A percentile compares a stretch with the other conserved stretches of the same genome.
These are phyloP conservation scores for Colletotrichum filicis DNA, from an alignment of 2,329 filamentous ascomycete species.

Conservation along the genomic window DNA sequence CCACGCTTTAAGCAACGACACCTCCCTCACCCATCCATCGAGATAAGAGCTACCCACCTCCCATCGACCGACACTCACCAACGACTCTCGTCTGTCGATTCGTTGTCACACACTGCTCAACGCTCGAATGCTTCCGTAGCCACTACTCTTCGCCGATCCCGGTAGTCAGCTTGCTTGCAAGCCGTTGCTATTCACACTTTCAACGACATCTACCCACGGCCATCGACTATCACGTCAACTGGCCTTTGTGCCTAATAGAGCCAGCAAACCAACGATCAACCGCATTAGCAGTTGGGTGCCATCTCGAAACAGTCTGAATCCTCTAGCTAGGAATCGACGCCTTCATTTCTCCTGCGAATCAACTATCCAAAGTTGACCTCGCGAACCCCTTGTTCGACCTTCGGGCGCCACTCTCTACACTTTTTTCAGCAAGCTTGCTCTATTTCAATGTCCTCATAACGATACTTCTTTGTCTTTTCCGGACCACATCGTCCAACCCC, in stretches of 20 bases:
- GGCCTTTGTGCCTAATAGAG: constrained; percentile 26
- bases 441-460: constrained; percentile 57
- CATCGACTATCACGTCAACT: background rate
- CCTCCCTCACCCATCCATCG: background rate
- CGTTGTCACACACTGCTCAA: constrained; percentile 4
- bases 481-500: constrained; percentile 28
- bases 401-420: constrained; percentile 17
- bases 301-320: background rate
- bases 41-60: constrained; percentile 12
- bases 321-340: constrained; percentile 43
- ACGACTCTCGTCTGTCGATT: constrained; percentile 9
- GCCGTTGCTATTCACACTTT: constrained; percentile 27
- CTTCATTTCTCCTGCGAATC: constrained; percentile 31
- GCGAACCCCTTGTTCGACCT: constrained; percentile 14
- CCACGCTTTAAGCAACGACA: constrained; percentile 9
- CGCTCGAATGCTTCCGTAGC: constrained; percentile 36
- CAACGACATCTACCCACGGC: constrained; percentile 30
- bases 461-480: constrained; percentile 47
- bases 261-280: constrained; percentile 6
- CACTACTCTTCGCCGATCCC: constrained; percentile 32
- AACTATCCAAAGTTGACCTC: constrained; percentile 30
- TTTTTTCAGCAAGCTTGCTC: constrained; percentile 36
- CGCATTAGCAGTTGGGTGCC: background rate
- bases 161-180: constrained; percentile 37
- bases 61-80: background rate